phyloP scores from a whole-genome alignment of 1,139 yeast species.

The Dujonia santamariae region DNA sequence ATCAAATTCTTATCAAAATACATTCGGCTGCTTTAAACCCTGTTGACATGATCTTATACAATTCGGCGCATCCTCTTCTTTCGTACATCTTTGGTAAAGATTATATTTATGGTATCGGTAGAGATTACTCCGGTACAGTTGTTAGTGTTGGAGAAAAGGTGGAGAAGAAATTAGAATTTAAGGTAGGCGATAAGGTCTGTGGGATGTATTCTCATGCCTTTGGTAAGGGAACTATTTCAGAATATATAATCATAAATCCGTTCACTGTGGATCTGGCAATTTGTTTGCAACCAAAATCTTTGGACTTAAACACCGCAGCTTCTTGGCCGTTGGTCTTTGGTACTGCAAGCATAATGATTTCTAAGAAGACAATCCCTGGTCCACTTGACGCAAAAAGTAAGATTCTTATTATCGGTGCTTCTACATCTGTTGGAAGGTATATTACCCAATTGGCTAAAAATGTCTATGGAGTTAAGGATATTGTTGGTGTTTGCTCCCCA shows the following conservation, averaged over 20 bases:
- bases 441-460: conserved; percentile 56
- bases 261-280: conserved; percentile 39
- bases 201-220: conserved; percentile 50
- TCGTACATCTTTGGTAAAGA: conserved; percentile 24
- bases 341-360: conserved; percentile 49
- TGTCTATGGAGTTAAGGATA: conserved; percentile 39
- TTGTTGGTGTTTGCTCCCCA: conserved; percentile 40
- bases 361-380: conserved; percentile 7
- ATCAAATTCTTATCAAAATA: conserved; percentile 56
- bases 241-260: conserved; percentile 37
- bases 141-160: conserved; percentile 53
- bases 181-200: conserved; percentile 62
- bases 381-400: conserved; percentile 11
- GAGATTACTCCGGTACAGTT: conserved; percentile 68
- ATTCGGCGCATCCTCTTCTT: conserved; percentile 27
- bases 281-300: conserved; percentile 43
- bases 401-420: conserved; percentile 68
- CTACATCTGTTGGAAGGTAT: conserved; percentile 68
- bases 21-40: conserved; percentile 65
- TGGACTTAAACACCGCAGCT: conserved; percentile 55
- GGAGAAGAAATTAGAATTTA: conserved; percentile 26
- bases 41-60: conserved; percentile 54
- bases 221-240: conserved; percentile 51
- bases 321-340: conserved; percentile 57
- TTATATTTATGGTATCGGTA: conserved; percentile 60